Percentiles rank a stretch among this genome's conserved stretches.
These are phyloP conservation scores for Marasmius fiardii DNA, from an alignment of 1,284 basidiomycete genomes.

Conservation along the genomic window DNA sequence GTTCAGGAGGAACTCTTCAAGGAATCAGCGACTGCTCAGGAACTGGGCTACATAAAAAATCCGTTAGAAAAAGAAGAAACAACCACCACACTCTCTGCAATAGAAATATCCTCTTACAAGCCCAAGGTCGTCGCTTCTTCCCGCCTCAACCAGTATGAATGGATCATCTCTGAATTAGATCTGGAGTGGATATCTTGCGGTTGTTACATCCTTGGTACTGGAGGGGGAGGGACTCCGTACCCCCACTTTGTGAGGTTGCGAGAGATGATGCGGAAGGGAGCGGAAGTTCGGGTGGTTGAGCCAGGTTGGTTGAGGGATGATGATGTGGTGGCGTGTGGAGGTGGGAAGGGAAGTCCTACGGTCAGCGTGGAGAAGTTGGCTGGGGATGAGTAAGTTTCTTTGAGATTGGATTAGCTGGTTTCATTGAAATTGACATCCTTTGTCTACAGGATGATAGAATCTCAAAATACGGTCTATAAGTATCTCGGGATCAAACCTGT, in stretches of 20 bases:
- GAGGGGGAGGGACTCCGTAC: conserved; percentile 51
- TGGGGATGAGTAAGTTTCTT: conserved; percentile 34
- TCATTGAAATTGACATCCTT: conserved; percentile 4
- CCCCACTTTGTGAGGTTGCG: conserved; percentile 43
- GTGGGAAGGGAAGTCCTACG: conserved; percentile 32
- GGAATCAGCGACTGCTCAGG: background rate
- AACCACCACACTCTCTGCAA: conserved; percentile 9
- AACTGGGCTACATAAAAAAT: background rate
- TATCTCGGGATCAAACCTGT: conserved; percentile 27
- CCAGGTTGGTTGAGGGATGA: conserved; percentile 18
- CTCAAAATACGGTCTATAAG: conserved; percentile 24
- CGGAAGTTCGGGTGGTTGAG: conserved; percentile 36
- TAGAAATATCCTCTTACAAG: conserved; percentile 28
- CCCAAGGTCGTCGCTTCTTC: conserved; percentile 24
- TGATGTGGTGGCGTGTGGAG: conserved; percentile 31
- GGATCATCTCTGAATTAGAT: conserved; percentile 38
- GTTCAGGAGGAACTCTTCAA: background rate
- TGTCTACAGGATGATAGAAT: conserved; percentile 18
- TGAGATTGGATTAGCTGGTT: conserved; percentile 9
- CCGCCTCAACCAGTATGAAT: conserved; percentile 23
- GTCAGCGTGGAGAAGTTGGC: conserved; percentile 33
- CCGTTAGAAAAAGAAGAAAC: background rate
- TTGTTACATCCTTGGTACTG: conserved; percentile 51
- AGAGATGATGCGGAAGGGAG: conserved; percentile 44
- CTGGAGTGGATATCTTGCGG: conserved; percentile 51